Percentiles rank a stretch among this genome's conserved stretches.
These are phyloP conservation scores for Cyberlindnera bimundalis DNA, from an alignment of 805 yeast genomes.

Conservation along the genomic window DNA sequence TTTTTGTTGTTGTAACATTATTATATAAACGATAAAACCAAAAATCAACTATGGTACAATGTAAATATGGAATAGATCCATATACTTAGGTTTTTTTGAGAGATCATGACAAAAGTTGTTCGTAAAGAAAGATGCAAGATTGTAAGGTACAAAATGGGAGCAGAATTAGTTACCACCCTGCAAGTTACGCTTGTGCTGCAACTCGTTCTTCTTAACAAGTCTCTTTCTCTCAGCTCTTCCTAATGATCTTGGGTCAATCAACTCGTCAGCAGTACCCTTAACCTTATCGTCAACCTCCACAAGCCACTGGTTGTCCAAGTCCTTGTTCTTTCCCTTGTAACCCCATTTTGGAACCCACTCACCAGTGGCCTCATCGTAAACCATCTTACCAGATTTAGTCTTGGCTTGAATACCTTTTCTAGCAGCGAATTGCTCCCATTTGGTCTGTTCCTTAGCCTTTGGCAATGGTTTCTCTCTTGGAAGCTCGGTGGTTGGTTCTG, in stretches of 20 bases:
- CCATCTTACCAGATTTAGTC: slow-evolving; percentile 84
- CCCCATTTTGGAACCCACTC: slow-evolving; percentile 99
- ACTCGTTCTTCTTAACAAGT: slow-evolving; percentile 77
- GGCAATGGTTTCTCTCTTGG: slow-evolving; percentile 97
- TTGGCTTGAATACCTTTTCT: slow-evolving; percentile 92
- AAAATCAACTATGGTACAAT: neutral
- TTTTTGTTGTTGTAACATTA: slow-evolving; percentile 1
- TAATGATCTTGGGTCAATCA: slow-evolving; percentile 84
- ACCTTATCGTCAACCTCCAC: slow-evolving; percentile 86
- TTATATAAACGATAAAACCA: neutral
- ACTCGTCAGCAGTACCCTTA: slow-evolving; percentile 54
- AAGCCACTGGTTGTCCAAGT: slow-evolving; percentile 86
- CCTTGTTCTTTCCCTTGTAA: slow-evolving; percentile 87
- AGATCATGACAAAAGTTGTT: neutral
- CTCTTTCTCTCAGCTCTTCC: slow-evolving; percentile 79
- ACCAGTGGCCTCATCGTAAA: slow-evolving; percentile 82
- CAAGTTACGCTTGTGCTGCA: slow-evolving; percentile 81
- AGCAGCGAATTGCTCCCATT: slow-evolving; percentile 96
- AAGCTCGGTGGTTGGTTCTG: slow-evolving; percentile 73
- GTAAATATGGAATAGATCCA: neutral
- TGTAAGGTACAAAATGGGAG: neutral
- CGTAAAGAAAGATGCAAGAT: neutral
- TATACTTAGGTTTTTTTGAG: neutral
- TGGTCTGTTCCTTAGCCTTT: slow-evolving; percentile 85
- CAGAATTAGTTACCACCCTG: slow-evolving; percentile 31